Conservation (phyloP, 345 rosid species). For the Combretum micranthum region DNA sequence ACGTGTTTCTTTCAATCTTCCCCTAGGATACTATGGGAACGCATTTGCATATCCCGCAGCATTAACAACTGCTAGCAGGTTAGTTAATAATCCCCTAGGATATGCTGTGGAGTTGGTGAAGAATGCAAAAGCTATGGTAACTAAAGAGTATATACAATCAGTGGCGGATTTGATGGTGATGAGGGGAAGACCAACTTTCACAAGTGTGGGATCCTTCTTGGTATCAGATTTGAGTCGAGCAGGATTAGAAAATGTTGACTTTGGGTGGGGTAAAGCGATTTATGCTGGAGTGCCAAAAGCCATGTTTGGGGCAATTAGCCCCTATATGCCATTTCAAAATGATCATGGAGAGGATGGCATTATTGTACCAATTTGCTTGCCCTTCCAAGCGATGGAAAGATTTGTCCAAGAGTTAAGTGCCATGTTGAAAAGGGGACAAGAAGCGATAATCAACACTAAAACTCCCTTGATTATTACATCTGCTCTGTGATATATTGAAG, state of each 20-base stretch:
- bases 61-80: constrained; percentile 4
- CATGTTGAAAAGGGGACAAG: too few species aligned
- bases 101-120: constrained; percentile 12
- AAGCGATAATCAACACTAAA: too few species aligned
- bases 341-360: constrained; percentile 11
- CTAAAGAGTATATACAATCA: constrained; percentile 11
- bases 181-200: neutral
- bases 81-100: constrained; percentile 8
- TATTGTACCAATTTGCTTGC: neutral
- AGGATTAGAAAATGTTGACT: constrained; percentile 11
- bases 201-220: neutral
- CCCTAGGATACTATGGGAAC: constrained; percentile 15
- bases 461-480: too few species aligned
- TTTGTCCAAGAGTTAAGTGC: too few species aligned
- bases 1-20: constrained; percentile 1
- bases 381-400: too few species aligned
- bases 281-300: neutral
- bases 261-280: constrained; percentile 16
- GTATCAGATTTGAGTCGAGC: constrained; percentile 5
- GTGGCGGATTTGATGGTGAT: constrained; percentile 6
- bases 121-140: constrained; percentile 6
- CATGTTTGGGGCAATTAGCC: neutral
- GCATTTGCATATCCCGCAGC: constrained; percentile 12
- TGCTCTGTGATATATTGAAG: too few species aligned
- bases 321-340: constrained; percentile 4